These are phyloP conservation scores for Thuidium tamariscinum DNA, from an alignment of 225 moss, liverwort and hornwort species.

Conservation along the genomic window DNA sequence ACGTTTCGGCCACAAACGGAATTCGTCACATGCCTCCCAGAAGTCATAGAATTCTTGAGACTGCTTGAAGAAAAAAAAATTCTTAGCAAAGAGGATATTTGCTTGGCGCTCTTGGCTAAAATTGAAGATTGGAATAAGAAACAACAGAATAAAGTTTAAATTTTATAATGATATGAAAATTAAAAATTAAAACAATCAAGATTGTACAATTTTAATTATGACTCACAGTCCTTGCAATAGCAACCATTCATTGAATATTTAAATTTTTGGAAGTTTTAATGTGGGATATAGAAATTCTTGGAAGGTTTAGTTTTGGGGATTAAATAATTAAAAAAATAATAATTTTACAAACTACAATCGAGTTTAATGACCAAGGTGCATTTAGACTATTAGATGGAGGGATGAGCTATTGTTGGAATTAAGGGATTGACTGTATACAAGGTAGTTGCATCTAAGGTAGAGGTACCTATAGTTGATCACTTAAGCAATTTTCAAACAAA, in stretches of 20 bases:
- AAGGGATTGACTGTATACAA: too few species aligned
- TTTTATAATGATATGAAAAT: too few species aligned
- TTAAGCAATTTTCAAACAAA: too few species aligned
- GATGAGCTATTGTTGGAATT: background rate
- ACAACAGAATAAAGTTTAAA: background rate
- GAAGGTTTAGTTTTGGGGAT: background rate
- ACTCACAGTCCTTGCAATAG: background rate
- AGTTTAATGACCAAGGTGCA: background rate
- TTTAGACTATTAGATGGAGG: fast-evolving
- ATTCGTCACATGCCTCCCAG: too few species aligned
- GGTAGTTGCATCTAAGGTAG: background rate
- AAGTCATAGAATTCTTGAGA: background rate
- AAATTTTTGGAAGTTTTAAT: background rate
- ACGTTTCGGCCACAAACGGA: background rate
- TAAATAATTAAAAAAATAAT: background rate
- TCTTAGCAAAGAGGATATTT: background rate
- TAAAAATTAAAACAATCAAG: background rate
- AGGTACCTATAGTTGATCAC: too few species aligned
- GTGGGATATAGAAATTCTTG: background rate
- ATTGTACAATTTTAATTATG: background rate
- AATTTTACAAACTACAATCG: background rate
- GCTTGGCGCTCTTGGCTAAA: too few species aligned
- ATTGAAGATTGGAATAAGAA: background rate
- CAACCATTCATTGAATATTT: background rate
- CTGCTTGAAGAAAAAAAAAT: background rate